These are phyloP conservation scores for Hordeum marinum DNA, from an alignment of 176 grass and related monocot genomes.

Conservation along the genomic window DNA sequence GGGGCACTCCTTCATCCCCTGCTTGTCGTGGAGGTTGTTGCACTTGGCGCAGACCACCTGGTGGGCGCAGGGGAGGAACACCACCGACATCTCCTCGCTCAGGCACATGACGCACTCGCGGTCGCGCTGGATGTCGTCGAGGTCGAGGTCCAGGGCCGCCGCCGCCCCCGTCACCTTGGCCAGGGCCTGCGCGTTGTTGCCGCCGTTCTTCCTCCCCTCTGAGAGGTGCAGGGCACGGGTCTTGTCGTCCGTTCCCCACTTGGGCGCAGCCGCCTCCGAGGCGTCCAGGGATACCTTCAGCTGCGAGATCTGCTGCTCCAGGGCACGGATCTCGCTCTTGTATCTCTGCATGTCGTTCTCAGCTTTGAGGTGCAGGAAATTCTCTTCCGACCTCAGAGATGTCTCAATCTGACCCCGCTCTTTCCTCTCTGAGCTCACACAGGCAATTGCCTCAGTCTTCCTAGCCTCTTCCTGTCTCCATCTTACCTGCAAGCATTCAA, in stretches of 20 bases:
- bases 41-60: slow-evolving; percentile 82
- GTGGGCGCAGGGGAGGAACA: slow-evolving; percentile 84
- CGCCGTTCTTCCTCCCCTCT: slow-evolving; percentile 54
- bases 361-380: slow-evolving; percentile 62
- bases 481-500: slow-evolving; percentile 41
- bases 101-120: slow-evolving; percentile 94
- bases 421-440: slow-evolving; percentile 50
- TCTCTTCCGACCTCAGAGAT: slow-evolving; percentile 66
- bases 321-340: slow-evolving; percentile 59
- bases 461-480: slow-evolving; percentile 55
- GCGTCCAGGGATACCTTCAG: slow-evolving; percentile 48
- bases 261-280: slow-evolving; percentile 42
- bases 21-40: slow-evolving; percentile 79
- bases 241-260: slow-evolving; percentile 60
- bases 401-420: slow-evolving; percentile 70
- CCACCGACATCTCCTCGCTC: slow-evolving; percentile 87
- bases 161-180: slow-evolving; percentile 1
- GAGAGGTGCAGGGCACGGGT: slow-evolving; percentile 40
- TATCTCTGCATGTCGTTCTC: slow-evolving; percentile 69
- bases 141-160: slow-evolving; percentile 23
- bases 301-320: slow-evolving; percentile 70
- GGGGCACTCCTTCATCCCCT: slow-evolving; percentile 93
- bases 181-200: slow-evolving; percentile 15
- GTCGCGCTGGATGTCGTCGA: slow-evolving; percentile 75
- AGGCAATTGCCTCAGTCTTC: slow-evolving; percentile 53